Conservation (phyloP, 176 grass and related monocot species). For the Luzula sylvatica region DNA sequence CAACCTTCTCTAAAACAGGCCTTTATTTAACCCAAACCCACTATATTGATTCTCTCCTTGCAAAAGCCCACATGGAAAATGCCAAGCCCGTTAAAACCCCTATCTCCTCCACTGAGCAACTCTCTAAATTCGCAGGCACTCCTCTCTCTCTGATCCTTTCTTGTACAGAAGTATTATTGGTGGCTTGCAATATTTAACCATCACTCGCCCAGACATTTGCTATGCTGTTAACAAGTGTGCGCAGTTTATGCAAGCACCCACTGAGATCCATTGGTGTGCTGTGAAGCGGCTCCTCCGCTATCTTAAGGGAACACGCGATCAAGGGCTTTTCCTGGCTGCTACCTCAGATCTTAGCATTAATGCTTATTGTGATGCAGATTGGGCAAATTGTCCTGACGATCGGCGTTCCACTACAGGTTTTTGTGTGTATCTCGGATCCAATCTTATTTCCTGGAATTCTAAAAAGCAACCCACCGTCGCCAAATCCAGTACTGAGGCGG, state of each 20-base stretch:
- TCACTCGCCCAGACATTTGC: too few relatives aligned
- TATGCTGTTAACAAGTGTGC: too few relatives aligned
- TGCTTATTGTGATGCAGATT: slow-evolving; percentile 7
- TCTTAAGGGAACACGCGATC: background rate
- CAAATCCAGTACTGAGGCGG: too few relatives aligned
- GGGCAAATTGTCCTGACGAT: too few relatives aligned
- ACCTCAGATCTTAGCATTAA: background rate
- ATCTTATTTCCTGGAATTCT: too few relatives aligned
- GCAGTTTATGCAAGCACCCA: background rate
- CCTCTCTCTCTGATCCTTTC: background rate
- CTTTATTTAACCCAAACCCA: background rate
- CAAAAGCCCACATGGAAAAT: background rate
- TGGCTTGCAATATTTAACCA: background rate
- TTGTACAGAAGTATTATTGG: background rate
- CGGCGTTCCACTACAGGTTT: too few relatives aligned
- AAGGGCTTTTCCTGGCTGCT: background rate
- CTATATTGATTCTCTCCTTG: background rate
- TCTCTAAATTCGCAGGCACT: background rate
- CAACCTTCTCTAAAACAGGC: too few relatives aligned
- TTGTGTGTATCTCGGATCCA: too few relatives aligned
- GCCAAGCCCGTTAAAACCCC: background rate
- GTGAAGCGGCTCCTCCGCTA: background rate
- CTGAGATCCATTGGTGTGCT: background rate
- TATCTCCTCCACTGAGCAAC: background rate
- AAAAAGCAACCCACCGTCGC: too few relatives aligned